Evolutionary conservation across 2,329 filamentous ascomycete species (phyloP).

Genomic region (Paecilomyces niveus): DNA sequence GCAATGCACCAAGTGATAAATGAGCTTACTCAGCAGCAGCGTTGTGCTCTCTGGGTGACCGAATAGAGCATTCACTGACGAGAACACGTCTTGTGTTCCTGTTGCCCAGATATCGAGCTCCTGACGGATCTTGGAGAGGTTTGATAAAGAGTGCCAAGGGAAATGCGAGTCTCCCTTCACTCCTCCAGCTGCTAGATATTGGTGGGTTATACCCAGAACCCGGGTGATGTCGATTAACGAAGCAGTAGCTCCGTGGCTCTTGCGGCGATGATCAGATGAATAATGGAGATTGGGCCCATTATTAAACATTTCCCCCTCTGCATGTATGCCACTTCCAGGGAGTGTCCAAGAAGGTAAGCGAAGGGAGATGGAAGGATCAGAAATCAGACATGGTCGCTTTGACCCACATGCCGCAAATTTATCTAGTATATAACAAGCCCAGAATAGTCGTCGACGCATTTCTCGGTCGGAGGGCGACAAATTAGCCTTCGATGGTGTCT

Average conservation of each 20-base stretch:
- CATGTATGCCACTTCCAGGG: conserved; percentile 51
- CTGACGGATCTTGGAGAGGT: conserved; percentile 76
- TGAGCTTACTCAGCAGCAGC: conserved; percentile 73
- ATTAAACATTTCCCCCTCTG: conserved; percentile 76
- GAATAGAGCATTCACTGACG: conserved; percentile 67
- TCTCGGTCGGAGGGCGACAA: conserved; percentile 65
- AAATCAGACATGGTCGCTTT: conserved; percentile 70
- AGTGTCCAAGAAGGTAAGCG: conserved; percentile 69
- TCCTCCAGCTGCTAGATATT: conserved; percentile 75
- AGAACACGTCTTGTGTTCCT: conserved; percentile 71
- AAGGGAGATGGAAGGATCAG: conserved; percentile 68
- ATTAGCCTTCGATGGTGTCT: conserved; percentile 57
- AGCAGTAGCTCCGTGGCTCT: conserved; percentile 65
- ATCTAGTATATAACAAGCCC: conserved; percentile 82
- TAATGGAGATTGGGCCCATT: conserved; percentile 71
- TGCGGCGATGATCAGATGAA: conserved; percentile 60
- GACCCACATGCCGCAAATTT: conserved; percentile 77
- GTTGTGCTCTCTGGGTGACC: conserved; percentile 71
- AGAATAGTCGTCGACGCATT: conserved; percentile 72
- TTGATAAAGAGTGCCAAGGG: conserved; percentile 81
- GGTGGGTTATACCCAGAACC: conserved; percentile 74
- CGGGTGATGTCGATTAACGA: conserved; percentile 80
- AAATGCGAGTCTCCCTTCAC: conserved; percentile 88
- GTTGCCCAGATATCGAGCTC: conserved; percentile 81
- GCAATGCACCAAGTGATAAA: conserved; percentile 82